These are phyloP conservation scores for Falciphora oryzae DNA, from an alignment of 2,329 filamentous ascomycete genomes.

Conservation along the genomic window DNA sequence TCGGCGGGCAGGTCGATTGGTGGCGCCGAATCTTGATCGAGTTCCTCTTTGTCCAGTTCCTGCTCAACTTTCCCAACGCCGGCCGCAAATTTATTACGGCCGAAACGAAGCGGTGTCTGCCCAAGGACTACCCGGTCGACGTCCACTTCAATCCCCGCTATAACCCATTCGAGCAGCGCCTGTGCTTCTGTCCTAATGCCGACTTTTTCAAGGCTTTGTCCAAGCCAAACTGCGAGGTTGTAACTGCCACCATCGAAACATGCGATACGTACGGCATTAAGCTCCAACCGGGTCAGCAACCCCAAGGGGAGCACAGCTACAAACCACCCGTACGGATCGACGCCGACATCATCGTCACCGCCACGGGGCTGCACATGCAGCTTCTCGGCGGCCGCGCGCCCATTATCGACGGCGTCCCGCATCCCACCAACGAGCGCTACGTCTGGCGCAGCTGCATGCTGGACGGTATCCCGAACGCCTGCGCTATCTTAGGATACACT, in stretches of 20 bases:
- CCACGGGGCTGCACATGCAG: conserved; percentile 54
- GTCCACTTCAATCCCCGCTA: conserved; percentile 61
- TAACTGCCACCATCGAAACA: conserved; percentile 39
- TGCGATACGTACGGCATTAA: conserved; percentile 38
- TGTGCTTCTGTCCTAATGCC: conserved; percentile 59
- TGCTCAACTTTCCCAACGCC: conserved; percentile 44
- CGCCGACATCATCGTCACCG: conserved; percentile 59
- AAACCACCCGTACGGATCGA: conserved; percentile 28
- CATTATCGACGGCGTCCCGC: conserved; percentile 40
- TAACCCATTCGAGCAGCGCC: conserved; percentile 66
- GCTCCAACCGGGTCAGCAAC: conserved; percentile 33
- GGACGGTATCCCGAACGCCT: conserved; percentile 54
- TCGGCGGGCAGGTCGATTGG: conserved; percentile 42
- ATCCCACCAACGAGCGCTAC: conserved; percentile 39
- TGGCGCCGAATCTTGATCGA: conserved; percentile 42
- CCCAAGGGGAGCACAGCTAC: neutral
- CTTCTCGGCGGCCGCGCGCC: conserved; percentile 49
- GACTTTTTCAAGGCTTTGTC: conserved; percentile 45
- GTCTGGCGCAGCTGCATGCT: conserved; percentile 58
- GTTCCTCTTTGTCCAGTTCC: conserved; percentile 42
- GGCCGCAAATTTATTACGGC: conserved; percentile 42
- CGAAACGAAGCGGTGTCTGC: conserved; percentile 44
- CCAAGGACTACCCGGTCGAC: conserved; percentile 45
- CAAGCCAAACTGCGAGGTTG: conserved; percentile 32
- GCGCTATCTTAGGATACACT: conserved; percentile 54